Percentiles rank a stretch among this genome's conserved stretches.
Evolutionary conservation across 768 basidiomycete species (phyloP).

Genomic region (Calocera viscosa): DNA sequence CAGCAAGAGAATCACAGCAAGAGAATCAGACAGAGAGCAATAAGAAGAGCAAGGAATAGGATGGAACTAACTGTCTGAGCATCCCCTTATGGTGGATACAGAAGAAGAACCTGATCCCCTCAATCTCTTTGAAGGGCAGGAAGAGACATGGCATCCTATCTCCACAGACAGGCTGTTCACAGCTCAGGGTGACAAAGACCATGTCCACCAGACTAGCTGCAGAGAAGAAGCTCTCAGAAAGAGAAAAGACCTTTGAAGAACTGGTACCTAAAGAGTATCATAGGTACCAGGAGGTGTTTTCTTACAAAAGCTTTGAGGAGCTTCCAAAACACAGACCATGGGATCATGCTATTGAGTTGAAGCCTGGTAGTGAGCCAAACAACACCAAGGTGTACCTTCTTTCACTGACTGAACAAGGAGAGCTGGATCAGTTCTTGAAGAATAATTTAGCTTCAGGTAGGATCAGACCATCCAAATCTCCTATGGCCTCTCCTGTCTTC

Average conservation of each 20-base stretch:
- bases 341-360: slow-evolving; percentile 18
- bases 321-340: slow-evolving; percentile 18
- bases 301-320: slow-evolving; percentile 18
- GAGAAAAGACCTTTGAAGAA: background rate
- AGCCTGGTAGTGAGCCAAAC: slow-evolving; percentile 10
- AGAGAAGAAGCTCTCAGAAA: background rate
- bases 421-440: slow-evolving; percentile 20
- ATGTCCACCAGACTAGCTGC: background rate
- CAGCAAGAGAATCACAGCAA: no score
- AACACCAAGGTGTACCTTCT: slow-evolving; percentile 18
- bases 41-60: no score
- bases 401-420: slow-evolving; percentile 18
- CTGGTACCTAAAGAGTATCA: slow-evolving; percentile 12
- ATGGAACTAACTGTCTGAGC: no score
- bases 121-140: no score
- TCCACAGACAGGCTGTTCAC: no score
- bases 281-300: slow-evolving; percentile 19
- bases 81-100: no score
- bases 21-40: no score
- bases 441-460: slow-evolving; percentile 18
- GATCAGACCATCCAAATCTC: slow-evolving; percentile 20
- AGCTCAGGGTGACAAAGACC: background rate
- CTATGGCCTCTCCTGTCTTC: slow-evolving; percentile 20
- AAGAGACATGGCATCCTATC: no score
- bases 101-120: no score